phyloP scores from a whole-genome alignment of 768 basidiomycete species.

The Naganishia friedmannii region DNA sequence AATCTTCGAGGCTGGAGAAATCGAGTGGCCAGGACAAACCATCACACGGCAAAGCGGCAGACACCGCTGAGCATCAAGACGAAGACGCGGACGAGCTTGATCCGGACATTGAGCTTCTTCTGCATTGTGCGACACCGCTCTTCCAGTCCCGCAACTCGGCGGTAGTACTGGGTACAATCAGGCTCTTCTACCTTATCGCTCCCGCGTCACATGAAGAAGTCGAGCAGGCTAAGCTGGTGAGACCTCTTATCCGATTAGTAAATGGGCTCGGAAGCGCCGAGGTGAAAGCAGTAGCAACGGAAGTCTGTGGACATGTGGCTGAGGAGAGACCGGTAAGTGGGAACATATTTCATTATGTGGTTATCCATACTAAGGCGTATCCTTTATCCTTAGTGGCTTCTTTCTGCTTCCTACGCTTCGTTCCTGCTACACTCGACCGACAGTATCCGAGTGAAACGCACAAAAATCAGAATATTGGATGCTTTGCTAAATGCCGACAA shows the following conservation, averaged over 20 bases:
- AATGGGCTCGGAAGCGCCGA: slow-evolving; percentile 57
- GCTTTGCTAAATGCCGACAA: slow-evolving; percentile 66
- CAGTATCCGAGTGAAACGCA: slow-evolving; percentile 63
- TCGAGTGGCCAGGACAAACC: slow-evolving; percentile 7
- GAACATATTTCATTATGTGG: neutral
- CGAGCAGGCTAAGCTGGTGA: slow-evolving; percentile 58
- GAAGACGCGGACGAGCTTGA: slow-evolving; percentile 71
- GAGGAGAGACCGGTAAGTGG: slow-evolving; percentile 64
- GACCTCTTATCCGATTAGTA: slow-evolving; percentile 72
- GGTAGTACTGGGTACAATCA: slow-evolving; percentile 72
- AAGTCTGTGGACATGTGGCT: slow-evolving; percentile 68
- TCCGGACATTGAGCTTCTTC: slow-evolving; percentile 62
- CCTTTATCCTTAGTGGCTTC: slow-evolving; percentile 55
- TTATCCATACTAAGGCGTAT: neutral
- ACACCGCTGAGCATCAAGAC: slow-evolving; percentile 3
- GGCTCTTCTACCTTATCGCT: slow-evolving; percentile 70
- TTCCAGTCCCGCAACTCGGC: slow-evolving; percentile 85
- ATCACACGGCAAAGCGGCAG: slow-evolving; percentile 41
- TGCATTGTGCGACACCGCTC: slow-evolving; percentile 69
- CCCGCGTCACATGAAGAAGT: slow-evolving; percentile 50
- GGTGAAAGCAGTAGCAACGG: slow-evolving; percentile 69
- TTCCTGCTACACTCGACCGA: slow-evolving; percentile 73
- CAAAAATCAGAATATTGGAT: slow-evolving; percentile 73
- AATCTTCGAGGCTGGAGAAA: neutral
- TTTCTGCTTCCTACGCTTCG: slow-evolving; percentile 62